A percentile compares a stretch with the other conserved stretches of the same genome.
Conservation (phyloP, 768 basidiomycete species). For the Amanita exitialis region DNA sequence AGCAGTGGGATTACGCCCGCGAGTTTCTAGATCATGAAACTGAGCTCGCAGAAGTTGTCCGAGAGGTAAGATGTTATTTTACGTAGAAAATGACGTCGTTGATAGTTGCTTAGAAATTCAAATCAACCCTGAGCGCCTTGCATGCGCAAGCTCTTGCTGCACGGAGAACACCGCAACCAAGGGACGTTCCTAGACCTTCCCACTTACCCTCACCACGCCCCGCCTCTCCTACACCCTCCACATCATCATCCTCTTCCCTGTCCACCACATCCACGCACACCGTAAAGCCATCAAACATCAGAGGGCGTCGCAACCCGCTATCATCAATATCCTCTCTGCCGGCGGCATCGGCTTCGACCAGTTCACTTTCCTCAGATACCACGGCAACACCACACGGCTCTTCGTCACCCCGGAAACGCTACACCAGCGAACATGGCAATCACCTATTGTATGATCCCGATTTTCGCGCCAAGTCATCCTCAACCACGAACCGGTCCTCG, state of each 20-base stretch:
- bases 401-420: conserved; percentile 7
- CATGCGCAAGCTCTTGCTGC: conserved; percentile 27
- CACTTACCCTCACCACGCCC: conserved; percentile 13
- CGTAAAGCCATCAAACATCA: conserved; percentile 43
- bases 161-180: conserved; percentile 15
- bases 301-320: conserved; percentile 15
- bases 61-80: conserved; percentile 34
- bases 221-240: conserved; percentile 26
- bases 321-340: conserved; percentile 16
- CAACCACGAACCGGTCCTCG: conserved; percentile 7
- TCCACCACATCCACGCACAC: conserved; percentile 71
- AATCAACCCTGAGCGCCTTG: conserved; percentile 29
- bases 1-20: conserved; percentile 71
- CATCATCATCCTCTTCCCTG: conserved; percentile 58
- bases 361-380: conserved; percentile 28
- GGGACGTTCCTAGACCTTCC: conserved; percentile 7
- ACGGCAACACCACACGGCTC: conserved; percentile 23
- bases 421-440: conserved; percentile 4
- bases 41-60: conserved; percentile 40
- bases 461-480: background rate
- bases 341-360: conserved; percentile 23
- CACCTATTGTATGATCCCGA: background rate
- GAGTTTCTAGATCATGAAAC: conserved; percentile 70
- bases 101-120: conserved; percentile 22
- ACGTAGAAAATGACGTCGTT: conserved; percentile 6